Evolutionary conservation across 805 yeast genomes (phyloP).

Genomic region (Lachancea sp.): DNA sequence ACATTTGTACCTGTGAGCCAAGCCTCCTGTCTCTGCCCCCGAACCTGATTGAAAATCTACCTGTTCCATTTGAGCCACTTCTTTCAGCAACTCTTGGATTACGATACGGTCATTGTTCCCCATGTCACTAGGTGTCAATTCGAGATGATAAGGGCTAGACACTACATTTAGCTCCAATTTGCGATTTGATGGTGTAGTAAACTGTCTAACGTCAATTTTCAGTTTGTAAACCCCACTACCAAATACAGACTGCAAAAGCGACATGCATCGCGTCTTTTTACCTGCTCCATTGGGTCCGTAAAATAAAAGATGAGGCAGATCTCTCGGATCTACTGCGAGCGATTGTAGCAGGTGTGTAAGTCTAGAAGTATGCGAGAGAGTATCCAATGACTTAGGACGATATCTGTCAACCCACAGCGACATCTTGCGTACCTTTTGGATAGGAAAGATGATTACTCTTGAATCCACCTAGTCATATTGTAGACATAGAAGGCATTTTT

Average conservation of each 20-base stretch:
- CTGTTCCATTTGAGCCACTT: constrained; percentile 91
- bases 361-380: constrained; percentile 58
- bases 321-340: constrained; percentile 36
- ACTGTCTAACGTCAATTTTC: constrained; percentile 85
- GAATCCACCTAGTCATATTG: no score
- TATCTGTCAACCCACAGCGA: constrained; percentile 96
- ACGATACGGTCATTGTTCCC: constrained; percentile 94
- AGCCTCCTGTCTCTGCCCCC: constrained; percentile 33
- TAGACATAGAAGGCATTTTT: no score
- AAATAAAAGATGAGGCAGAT: constrained; percentile 85
- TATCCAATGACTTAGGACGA: constrained; percentile 64
- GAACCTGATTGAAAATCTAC: constrained; percentile 56
- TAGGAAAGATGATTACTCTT: no score
- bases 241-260: constrained; percentile 70
- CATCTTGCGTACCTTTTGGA: constrained; percentile 46
- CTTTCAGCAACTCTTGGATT: constrained; percentile 88
- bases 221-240: constrained; percentile 77
- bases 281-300: constrained; percentile 98
- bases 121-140: constrained; percentile 94
- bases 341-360: constrained; percentile 61
- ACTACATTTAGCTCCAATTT: constrained; percentile 88
- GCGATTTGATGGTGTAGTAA: constrained; percentile 64
- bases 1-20: constrained; percentile 59
- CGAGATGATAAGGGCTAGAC: constrained; percentile 86
- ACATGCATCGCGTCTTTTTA: constrained; percentile 85